phyloP scores from a whole-genome alignment of 169 alveolate species.

The Eimeria acervulina region DNA sequence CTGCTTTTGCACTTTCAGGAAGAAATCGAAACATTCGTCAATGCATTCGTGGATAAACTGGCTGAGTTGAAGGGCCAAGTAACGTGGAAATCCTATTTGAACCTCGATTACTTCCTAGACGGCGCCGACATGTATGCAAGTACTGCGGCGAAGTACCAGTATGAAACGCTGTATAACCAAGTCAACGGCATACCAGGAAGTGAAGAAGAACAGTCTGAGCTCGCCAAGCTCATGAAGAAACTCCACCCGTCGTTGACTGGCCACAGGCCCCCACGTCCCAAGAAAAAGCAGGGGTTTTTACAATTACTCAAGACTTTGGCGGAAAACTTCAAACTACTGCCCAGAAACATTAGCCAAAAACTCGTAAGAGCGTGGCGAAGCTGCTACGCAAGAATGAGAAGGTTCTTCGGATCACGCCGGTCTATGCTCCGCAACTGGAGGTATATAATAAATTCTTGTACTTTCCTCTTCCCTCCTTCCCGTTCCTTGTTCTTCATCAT shows the following conservation, averaged over 20 bases:
- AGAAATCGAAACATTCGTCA: slow-evolving; percentile 31
- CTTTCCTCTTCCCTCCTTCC: not conserved
- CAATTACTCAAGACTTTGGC: not conserved
- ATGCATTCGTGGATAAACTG: slow-evolving; percentile 44
- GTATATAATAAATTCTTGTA: not conserved
- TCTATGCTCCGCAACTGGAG: slow-evolving; percentile 12
- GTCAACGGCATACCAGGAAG: slow-evolving; percentile 41
- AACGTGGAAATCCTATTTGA: slow-evolving; percentile 52
- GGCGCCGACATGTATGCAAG: slow-evolving; percentile 54
- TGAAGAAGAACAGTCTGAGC: slow-evolving; percentile 39
- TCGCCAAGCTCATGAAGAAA: slow-evolving; percentile 41
- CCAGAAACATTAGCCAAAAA: not conserved
- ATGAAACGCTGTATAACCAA: slow-evolving; percentile 69
- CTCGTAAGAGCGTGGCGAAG: not conserved
- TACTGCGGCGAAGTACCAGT: slow-evolving; percentile 59
- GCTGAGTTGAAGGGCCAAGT: slow-evolving; percentile 16
- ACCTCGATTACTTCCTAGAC: slow-evolving; percentile 1
- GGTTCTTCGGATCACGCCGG: slow-evolving; percentile 40
- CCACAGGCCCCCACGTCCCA: slow-evolving; percentile 66
- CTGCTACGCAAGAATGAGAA: slow-evolving; percentile 34
- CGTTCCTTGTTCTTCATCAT: not conserved
- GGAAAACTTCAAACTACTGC: not conserved
- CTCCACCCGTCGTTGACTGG: slow-evolving; percentile 63
- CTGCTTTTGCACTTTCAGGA: slow-evolving; percentile 4
- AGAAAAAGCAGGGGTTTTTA: slow-evolving; percentile 1